These are phyloP conservation scores for Podila epicladia DNA, from an alignment of 192 early-diverging fungal species.

Conservation along the genomic window DNA sequence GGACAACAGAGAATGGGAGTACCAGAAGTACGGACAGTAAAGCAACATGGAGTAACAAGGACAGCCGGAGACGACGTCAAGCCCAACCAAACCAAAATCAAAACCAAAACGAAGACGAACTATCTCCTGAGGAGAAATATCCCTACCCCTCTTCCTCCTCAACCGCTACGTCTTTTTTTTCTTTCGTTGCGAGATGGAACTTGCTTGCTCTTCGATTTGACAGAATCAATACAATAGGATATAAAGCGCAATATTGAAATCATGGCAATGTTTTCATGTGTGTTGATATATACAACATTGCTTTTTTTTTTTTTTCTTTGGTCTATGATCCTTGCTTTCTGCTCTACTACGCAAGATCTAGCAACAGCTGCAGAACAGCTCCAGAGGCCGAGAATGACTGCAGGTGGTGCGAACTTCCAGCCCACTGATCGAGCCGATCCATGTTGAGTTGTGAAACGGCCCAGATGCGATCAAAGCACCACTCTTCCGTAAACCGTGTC, in stretches of 20 bases:
- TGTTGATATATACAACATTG: too few relatives aligned
- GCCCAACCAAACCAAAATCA: neutral
- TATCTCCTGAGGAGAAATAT: too few relatives aligned
- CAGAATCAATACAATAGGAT: too few relatives aligned
- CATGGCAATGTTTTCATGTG: too few relatives aligned
- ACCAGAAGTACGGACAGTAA: slow-evolving; percentile 84
- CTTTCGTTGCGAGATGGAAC: too few relatives aligned
- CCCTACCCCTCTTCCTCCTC: too few relatives aligned
- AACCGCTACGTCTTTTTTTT: too few relatives aligned
- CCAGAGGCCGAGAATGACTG: slow-evolving; percentile 10
- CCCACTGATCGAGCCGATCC: slow-evolving; percentile 11
- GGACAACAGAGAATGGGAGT: slow-evolving; percentile 99
- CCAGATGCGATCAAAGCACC: slow-evolving; percentile 24
- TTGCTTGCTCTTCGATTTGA: too few relatives aligned
- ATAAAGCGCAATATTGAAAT: too few relatives aligned
- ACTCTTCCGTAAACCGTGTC: slow-evolving; percentile 4
- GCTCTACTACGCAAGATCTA: neutral
- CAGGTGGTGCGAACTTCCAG: neutral
- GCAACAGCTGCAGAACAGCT: slow-evolving; percentile 15
- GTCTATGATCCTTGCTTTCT: neutral
- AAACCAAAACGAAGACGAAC: neutral
- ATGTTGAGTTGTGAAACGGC: slow-evolving; percentile 20
- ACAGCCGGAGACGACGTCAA: neutral
- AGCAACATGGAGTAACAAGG: neutral
- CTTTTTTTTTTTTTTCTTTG: neutral